Base-by-base conservation (phyloP, 2,329 filamentous ascomycete species). In the Colletotrichum cereale region DNA sequence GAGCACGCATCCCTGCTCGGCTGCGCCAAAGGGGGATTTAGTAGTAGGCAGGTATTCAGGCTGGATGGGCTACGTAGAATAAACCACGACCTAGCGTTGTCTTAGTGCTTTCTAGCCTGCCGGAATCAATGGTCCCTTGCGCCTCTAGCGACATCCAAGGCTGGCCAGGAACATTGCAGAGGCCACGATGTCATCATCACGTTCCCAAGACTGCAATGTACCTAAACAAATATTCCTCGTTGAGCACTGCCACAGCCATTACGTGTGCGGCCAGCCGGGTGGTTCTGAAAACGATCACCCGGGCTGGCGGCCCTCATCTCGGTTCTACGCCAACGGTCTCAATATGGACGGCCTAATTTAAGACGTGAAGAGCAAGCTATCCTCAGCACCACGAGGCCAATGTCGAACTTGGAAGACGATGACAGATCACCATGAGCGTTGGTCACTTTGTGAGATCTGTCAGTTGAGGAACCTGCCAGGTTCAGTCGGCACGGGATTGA, bases 181-280 rank as follows among this genome's bases (percentile, higher is more conserved):
- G 61, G 61, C 50, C 61, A 63, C 48, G 24, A 53, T 63, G 61
- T 55, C 61, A 44, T 42, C 26, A 42, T 63, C 14, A 71, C 56
- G 63, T 71, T 67, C 48, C 48, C 36, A 21, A 55, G 12, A 10
- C 18, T 5, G 31, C 21, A 38, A n/a, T n/a, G 48, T 26, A n/a
- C n/a, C n/a, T n/a, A 21, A 36, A 40, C 48, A 62, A 31, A 34
- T 7, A 24, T 24, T 71, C 44, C 44, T 72, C 65, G 69, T 64
- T 21, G 31, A 53, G 60, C 69, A 72, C 65, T 56, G 69, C 69
- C 69, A 63, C n/a, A 7, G 38, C n/a, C 56, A 40, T 56, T 58
- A 60, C 60, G 58, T 72, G 47, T 57, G 26, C 34, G 21, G 36
- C 34, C 34, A 52, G 47, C 60, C 5, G 31, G n/a, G 26, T 14